These are phyloP conservation scores for Biscogniauxia sp. DNA, from an alignment of 2,329 filamentous ascomycete genomes.

Conservation along the genomic window DNA sequence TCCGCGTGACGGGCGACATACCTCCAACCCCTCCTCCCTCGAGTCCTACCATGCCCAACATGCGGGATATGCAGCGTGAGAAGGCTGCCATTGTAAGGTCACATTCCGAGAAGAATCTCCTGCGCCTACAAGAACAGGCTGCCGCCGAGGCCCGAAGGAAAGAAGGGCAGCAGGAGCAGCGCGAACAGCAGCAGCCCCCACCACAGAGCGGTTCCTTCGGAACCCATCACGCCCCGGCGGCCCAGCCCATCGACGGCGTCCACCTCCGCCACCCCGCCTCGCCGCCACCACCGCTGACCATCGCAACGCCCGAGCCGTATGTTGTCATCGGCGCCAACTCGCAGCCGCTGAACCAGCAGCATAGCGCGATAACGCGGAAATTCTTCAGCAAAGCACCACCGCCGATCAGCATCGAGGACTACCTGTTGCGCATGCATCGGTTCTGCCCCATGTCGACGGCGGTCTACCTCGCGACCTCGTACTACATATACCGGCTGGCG, in stretches of 20 bases:
- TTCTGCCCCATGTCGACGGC: conserved; percentile 93
- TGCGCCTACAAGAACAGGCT: conserved; percentile 42
- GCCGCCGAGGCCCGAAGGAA: conserved; percentile 3
- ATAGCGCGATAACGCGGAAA: conserved; percentile 82
- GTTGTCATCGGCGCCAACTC: conserved; percentile 66
- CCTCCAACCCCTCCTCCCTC: conserved; percentile 74
- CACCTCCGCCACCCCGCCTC: conserved; percentile 39
- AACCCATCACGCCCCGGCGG: conserved; percentile 17
- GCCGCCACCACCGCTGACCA: conserved; percentile 24
- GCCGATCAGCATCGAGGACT: conserved; percentile 78
- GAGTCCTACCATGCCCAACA: conserved; percentile 61
- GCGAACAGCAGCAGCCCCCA: conserved; percentile 25
- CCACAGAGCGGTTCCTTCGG: conserved; percentile 21
- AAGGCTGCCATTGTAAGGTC: conserved; percentile 59
- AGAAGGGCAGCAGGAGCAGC: conserved; percentile 25
- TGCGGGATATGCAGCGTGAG: conserved; percentile 61
- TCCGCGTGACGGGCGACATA: conserved; percentile 72
- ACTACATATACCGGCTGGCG: conserved; percentile 82
- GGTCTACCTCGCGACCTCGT: conserved; percentile 85
- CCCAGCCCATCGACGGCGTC: conserved; percentile 53
- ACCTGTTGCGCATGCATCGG: conserved; percentile 80
- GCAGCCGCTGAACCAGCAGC: conserved; percentile 73
- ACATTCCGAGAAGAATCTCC: conserved; percentile 54
- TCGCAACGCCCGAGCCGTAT: conserved; percentile 46
- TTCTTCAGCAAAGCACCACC: conserved; percentile 91